Evolutionary conservation across 192 early-diverging fungal genomes (phyloP).

Genomic region (Backusella circina): DNA sequence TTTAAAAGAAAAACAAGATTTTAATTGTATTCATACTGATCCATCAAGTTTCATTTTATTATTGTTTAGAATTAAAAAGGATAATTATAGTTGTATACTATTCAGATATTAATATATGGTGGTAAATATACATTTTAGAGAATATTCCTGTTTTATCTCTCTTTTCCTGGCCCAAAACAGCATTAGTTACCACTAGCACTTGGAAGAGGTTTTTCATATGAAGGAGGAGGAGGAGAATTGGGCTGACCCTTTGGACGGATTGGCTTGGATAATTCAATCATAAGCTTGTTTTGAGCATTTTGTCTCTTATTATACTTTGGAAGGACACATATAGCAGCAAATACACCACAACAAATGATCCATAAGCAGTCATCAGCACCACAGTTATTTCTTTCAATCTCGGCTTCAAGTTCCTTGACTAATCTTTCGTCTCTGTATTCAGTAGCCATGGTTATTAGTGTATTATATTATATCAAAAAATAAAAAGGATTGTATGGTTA

Average conservation of each 20-base stretch:
- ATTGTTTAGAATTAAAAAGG: background rate
- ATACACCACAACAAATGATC: conserved; percentile 1
- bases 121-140: background rate
- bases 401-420: background rate
- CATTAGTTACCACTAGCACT: background rate
- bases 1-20: background rate
- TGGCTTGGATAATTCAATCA: background rate
- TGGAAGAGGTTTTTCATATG: background rate
- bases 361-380: background rate
- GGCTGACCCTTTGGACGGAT: background rate
- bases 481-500: background rate
- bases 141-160: background rate
- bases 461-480: background rate
- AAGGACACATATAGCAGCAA: background rate
- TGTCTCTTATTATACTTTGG: background rate
- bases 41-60: background rate
- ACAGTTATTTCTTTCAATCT: conserved; percentile 2
- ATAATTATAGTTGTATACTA: background rate
- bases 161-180: background rate
- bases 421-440: conserved; percentile 10
- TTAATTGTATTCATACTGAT: background rate
- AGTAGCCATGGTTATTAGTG: background rate
- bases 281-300: background rate
- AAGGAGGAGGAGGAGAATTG: background rate
- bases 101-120: background rate